These are phyloP conservation scores for Peronospora belbahrii DNA, from an alignment of 352 stramenopile genomes.

Conservation along the genomic window DNA sequence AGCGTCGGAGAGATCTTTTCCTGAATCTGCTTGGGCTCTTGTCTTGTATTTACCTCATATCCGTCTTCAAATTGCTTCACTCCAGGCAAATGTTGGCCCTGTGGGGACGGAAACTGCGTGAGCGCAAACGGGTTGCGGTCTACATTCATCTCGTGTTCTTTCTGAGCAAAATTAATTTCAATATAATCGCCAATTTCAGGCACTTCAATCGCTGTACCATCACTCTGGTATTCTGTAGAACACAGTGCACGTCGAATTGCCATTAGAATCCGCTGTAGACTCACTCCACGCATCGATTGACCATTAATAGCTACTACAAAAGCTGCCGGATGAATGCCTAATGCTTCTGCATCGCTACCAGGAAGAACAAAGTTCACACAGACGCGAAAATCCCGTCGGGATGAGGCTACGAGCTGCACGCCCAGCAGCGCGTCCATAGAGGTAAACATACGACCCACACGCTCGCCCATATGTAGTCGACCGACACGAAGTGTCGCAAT, in stretches of 20 bases:
- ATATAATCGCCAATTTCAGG: slow-evolving; percentile 24
- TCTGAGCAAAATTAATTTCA: slow-evolving; percentile 54
- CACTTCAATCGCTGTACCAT: slow-evolving; percentile 21
- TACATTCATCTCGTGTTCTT: slow-evolving; percentile 53
- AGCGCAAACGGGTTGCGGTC: slow-evolving; percentile 62
- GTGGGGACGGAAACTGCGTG: slow-evolving; percentile 66
- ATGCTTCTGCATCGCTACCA: slow-evolving; percentile 37
- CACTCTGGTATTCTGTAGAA: slow-evolving; percentile 3
- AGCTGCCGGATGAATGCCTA: slow-evolving; percentile 42
- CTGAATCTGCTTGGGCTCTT: slow-evolving; percentile 21
- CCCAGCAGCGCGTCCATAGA: slow-evolving; percentile 45
- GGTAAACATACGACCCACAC: slow-evolving; percentile 36
- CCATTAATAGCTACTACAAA: slow-evolving; percentile 56
- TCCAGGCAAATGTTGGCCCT: slow-evolving; percentile 51
- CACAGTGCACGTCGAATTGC: slow-evolving; percentile 32
- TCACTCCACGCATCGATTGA: slow-evolving; percentile 39
- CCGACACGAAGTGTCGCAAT: slow-evolving; percentile 41
- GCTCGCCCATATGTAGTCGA: slow-evolving; percentile 16
- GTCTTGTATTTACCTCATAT: slow-evolving; percentile 5
- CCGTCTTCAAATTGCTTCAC: slow-evolving; percentile 48
- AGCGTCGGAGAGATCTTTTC: slow-evolving; percentile 21
- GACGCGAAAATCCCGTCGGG: slow-evolving; percentile 48
- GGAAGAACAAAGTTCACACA: slow-evolving; percentile 61
- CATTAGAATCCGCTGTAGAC: slow-evolving; percentile 40
- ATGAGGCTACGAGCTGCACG: slow-evolving; percentile 50